phyloP scores from a whole-genome alignment of 2,329 filamentous ascomycete genomes.

The Penicillium frequentans region DNA sequence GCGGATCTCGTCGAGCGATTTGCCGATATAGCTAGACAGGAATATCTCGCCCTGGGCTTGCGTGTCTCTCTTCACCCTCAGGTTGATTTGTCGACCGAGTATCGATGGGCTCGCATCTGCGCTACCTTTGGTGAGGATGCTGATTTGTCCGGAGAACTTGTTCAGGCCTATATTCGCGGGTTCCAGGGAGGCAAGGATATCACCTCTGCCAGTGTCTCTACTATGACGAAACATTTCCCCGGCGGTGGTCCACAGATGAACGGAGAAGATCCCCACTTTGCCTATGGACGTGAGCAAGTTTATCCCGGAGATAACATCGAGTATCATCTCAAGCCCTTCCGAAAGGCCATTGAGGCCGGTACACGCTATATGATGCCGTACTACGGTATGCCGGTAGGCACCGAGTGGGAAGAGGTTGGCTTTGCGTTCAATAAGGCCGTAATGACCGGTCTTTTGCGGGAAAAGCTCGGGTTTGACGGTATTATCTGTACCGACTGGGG shows the following conservation, averaged over 20 bases:
- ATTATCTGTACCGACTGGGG: slow-evolving; percentile 58
- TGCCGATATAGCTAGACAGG: slow-evolving; percentile 51
- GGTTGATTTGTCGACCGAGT: slow-evolving; percentile 54
- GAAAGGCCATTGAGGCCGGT: neutral
- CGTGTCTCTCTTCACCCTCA: slow-evolving; percentile 52
- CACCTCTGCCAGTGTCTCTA: slow-evolving; percentile 12
- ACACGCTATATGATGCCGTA: neutral
- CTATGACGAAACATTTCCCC: slow-evolving; percentile 57
- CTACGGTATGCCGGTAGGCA: neutral
- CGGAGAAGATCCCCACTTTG: slow-evolving; percentile 56
- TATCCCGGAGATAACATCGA: slow-evolving; percentile 55
- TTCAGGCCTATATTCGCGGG: neutral
- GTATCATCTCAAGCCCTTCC: neutral
- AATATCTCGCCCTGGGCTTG: slow-evolving; percentile 45
- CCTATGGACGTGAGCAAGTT: slow-evolving; percentile 52
- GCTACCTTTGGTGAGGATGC: slow-evolving; percentile 51
- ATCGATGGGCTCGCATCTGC: slow-evolving; percentile 50
- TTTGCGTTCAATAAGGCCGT: slow-evolving; percentile 55
- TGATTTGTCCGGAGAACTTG: neutral
- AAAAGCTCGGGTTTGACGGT: slow-evolving; percentile 52
- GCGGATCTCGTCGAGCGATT: slow-evolving; percentile 47
- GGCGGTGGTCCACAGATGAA: slow-evolving; percentile 51
- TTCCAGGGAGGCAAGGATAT: neutral
- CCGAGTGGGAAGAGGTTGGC: slow-evolving; percentile 21
- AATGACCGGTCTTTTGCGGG: slow-evolving; percentile 50